A percentile compares a stretch with the other conserved stretches of the same genome.
Conservation (phyloP, 1,139 yeast genomes). For the Meyerozyma sp. region DNA sequence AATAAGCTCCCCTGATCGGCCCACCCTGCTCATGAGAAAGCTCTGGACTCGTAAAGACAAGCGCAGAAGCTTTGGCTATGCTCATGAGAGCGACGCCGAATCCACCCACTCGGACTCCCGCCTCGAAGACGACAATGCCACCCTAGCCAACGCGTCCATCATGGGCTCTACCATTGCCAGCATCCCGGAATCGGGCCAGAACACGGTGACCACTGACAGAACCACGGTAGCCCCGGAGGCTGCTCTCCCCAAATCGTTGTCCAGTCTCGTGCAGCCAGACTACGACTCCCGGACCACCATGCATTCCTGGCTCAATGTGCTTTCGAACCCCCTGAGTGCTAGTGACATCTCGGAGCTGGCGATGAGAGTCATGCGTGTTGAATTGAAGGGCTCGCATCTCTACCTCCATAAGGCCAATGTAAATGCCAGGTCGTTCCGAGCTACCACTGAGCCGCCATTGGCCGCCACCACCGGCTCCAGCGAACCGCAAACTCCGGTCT, state of each 20-base stretch:
- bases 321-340: conserved; percentile 26
- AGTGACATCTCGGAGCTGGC: conserved; percentile 33
- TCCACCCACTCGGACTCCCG: conserved; percentile 7
- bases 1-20: too few species aligned
- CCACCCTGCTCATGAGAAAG: conserved; percentile 18
- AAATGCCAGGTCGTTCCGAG: conserved; percentile 41
- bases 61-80: conserved; percentile 15
- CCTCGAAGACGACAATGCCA: conserved; percentile 10
- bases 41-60: conserved; percentile 27
- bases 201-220: not conserved
- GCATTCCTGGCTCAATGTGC: conserved; percentile 42
- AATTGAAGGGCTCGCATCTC: conserved; percentile 59
- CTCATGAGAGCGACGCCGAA: conserved; percentile 1
- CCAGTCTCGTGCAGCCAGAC: conserved; percentile 19
- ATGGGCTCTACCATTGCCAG: conserved; percentile 1
- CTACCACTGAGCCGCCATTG: conserved; percentile 3
- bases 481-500: not conserved
- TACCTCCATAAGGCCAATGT: conserved; percentile 45
- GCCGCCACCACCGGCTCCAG: not conserved
- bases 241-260: conserved; percentile 3
- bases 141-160: conserved; percentile 7
- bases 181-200: conserved; percentile 2
- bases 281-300: conserved; percentile 28
- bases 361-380: conserved; percentile 51
- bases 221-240: not conserved